phyloP scores from a whole-genome alignment of 2,329 filamentous ascomycete species.

The Botryotinia narcissicola region DNA sequence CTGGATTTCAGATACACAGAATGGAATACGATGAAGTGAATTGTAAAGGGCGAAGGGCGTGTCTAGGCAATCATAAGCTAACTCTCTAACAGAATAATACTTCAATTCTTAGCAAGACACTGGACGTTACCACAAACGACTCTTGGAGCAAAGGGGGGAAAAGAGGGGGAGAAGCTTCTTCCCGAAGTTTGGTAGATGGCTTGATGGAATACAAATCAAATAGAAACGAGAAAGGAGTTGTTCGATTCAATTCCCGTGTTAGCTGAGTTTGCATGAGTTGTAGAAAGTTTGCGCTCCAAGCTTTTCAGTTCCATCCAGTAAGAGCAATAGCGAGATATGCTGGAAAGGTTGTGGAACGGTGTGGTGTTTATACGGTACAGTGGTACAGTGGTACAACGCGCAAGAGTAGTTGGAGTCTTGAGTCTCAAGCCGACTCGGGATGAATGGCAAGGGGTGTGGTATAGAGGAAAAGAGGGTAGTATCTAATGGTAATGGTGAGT shows the following conservation, averaged over 20 bases:
- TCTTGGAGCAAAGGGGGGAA: neutral
- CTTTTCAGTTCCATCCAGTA: neutral
- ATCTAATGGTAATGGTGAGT: neutral
- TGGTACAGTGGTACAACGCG: neutral
- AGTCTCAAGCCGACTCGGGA: neutral
- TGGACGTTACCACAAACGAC: neutral
- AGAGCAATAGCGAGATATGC: neutral
- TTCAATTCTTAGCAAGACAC: slow-evolving; percentile 3
- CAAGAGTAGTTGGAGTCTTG: neutral
- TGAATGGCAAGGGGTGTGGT: neutral
- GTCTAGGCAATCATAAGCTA: neutral
- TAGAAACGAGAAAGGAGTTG: neutral
- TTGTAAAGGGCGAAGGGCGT: neutral
- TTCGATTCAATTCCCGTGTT: neutral
- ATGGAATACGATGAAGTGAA: slow-evolving; percentile 3
- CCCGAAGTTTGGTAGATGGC: neutral
- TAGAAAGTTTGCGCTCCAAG: neutral
- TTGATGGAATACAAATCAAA: neutral
- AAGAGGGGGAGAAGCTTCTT: neutral
- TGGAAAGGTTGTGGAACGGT: neutral
- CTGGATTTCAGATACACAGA: neutral
- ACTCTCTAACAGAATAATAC: neutral
- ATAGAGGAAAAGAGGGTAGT: neutral
- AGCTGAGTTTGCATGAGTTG: neutral
- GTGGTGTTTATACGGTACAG: neutral